Base-by-base conservation (phyloP, 441 rosid species). In the Brassica hybrid region DNA sequence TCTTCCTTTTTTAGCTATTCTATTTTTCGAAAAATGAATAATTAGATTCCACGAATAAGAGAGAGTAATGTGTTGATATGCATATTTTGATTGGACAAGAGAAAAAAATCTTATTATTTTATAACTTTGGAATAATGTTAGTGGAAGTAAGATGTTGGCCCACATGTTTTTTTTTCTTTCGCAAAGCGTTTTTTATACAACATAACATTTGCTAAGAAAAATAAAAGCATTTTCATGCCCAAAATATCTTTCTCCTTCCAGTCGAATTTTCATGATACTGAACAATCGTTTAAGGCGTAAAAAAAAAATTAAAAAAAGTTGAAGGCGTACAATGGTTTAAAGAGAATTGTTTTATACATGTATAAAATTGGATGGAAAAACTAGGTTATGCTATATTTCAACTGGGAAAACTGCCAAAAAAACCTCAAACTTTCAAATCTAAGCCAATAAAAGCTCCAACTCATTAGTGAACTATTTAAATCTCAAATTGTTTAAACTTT, bases 71-170 rank as follows among this genome's bases (percentile, higher is more conserved):
- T n/a, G 17, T 48, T 48, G 56, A 48, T 48, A n/a, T 48, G 56
- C 56, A 48, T 48, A n/a, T n/a, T 5, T 48, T n/a, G 56, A n/a
- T n/a, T 48, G 56, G 56, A 48, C 17, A 48, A 48, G 56, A 48
- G 7, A 27, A 3, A 38, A 43, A 43, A 10, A 43, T n/a, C n/a
- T n/a, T n/a, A 43, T 3, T 38, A 5, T 48, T 41, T 45, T 45
- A 48, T 48, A 48, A 48, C 56, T 48, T 48, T 48, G 17, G 56
- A 48, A 48, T 48, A 48, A 48, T 48, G 56, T 48, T 48, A 48
- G 56, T 48, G 56, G 56, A 48, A 48, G 56, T 48, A 48, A 48
- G 56, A 48, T 48, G 56, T 5, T 48, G 56, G 56, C 17, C 56
- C 17, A 6, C 56, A n/a, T 48, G 17, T 5, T 45, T 48, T 36